These are phyloP conservation scores for Thuja plicata DNA, from an alignment of 83 land plant genomes.

Conservation along the genomic window DNA sequence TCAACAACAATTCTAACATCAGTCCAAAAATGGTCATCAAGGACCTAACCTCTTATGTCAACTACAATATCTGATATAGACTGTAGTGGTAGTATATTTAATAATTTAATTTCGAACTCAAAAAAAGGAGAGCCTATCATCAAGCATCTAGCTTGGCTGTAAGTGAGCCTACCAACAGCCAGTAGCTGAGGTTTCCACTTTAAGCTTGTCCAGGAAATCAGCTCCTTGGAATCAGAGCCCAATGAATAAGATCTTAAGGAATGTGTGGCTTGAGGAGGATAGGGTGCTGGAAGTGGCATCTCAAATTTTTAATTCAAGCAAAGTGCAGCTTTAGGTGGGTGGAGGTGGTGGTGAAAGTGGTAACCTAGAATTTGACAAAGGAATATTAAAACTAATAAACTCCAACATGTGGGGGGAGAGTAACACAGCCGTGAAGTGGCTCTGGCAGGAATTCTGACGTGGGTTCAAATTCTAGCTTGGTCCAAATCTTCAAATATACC, in stretches of 20 bases:
- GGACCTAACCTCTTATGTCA: no score
- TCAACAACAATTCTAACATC: no score
- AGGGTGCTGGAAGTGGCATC: neutral
- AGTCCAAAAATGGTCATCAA: neutral
- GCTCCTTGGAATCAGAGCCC: neutral
- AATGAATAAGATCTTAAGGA: neutral
- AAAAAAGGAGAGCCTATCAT: neutral
- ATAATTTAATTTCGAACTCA: neutral
- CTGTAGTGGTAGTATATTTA: no score
- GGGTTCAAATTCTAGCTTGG: neutral
- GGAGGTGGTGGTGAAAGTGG: neutral
- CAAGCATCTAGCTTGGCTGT: neutral
- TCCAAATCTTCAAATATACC: neutral
- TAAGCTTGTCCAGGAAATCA: neutral
- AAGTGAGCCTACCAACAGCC: neutral
- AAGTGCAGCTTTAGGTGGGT: neutral
- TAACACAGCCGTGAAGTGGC: neutral
- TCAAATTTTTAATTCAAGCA: neutral
- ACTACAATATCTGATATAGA: no score
- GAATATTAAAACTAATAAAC: neutral
- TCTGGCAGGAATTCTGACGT: neutral
- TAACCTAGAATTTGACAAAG: neutral
- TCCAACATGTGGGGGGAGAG: neutral
- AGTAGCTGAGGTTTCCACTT: neutral
- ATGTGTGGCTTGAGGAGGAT: neutral